A percentile compares a stretch with the other conserved stretches of the same genome.
These are phyloP conservation scores for Globisporangium viniferum DNA, from an alignment of 352 stramenopile species.

Conservation along the genomic window DNA sequence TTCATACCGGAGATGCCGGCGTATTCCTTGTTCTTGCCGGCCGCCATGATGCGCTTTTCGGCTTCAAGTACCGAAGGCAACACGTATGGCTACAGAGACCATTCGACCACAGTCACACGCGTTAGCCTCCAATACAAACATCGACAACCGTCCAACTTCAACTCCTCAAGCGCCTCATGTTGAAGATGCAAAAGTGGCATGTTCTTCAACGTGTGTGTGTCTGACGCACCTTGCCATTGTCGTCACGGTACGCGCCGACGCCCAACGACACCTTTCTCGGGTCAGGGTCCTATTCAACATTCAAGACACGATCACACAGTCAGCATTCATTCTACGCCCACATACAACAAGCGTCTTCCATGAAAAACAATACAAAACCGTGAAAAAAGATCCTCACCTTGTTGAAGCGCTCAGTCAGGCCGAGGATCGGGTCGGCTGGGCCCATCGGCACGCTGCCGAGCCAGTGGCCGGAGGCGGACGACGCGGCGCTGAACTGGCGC, in stretches of 20 bases:
- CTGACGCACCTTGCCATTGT: slow-evolving; percentile 76
- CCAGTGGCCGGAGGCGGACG: slow-evolving; percentile 46
- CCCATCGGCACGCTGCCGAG: slow-evolving; percentile 90
- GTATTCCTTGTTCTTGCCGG: slow-evolving; percentile 98
- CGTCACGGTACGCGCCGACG: slow-evolving; percentile 98
- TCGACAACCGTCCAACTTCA: not conserved
- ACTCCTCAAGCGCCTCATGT: slow-evolving; percentile 3
- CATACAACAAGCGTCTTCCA: slow-evolving; percentile 29
- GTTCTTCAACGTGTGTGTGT: not conserved
- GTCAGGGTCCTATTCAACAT: slow-evolving; percentile 85
- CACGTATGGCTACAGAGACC: slow-evolving; percentile 87
- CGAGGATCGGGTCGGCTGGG: slow-evolving; percentile 96
- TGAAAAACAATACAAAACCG: slow-evolving; percentile 14
- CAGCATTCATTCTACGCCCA: not conserved
- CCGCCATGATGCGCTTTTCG: slow-evolving; percentile 92
- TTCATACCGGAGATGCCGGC: slow-evolving; percentile 95
- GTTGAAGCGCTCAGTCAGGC: slow-evolving; percentile 90
- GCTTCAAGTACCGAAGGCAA: slow-evolving; percentile 96
- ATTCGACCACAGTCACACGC: not conserved
- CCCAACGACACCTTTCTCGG: slow-evolving; percentile 95
- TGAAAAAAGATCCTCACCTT: slow-evolving; percentile 48
- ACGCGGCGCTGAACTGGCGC: slow-evolving; percentile 45
- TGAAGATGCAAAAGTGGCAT: not conserved
- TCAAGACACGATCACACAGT: not conserved
- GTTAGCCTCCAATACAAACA: slow-evolving; percentile 2